Evolutionary conservation across 176 grass and related monocot species (phyloP).

Genomic region (Aegilops speltoides): DNA sequence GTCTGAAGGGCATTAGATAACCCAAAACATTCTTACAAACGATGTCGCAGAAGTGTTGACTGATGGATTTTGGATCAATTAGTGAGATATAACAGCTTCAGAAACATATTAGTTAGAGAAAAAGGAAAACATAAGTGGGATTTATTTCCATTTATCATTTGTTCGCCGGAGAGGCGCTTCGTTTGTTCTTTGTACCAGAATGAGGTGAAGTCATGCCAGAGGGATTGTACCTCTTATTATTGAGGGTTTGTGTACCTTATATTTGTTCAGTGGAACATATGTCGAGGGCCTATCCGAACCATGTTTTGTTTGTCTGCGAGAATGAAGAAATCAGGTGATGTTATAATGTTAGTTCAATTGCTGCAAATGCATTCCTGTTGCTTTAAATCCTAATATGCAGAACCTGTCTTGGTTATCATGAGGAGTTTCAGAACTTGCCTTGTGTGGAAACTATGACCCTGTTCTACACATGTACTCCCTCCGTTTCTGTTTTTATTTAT

Average conservation of each 20-base stretch:
- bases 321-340: neutral
- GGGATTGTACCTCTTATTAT: slow-evolving; percentile 33
- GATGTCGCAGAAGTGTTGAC: slow-evolving; percentile 32
- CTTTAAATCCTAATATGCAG: neutral
- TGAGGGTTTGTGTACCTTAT: slow-evolving; percentile 26
- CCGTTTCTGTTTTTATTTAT: no score
- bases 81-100: slow-evolving; percentile 30
- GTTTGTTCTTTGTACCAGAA: slow-evolving; percentile 23
- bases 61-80: slow-evolving; percentile 41
- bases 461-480: no score
- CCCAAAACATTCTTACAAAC: slow-evolving; percentile 35
- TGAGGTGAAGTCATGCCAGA: slow-evolving; percentile 23
- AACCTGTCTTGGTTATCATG: neutral
- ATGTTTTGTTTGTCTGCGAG: neutral
- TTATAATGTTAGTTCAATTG: neutral
- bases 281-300: neutral
- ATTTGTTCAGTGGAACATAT: slow-evolving; percentile 20
- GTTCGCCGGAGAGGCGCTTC: slow-evolving; percentile 8
- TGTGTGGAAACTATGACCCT: neutral
- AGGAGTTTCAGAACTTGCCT: neutral
- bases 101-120: slow-evolving; percentile 32
- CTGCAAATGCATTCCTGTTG: neutral
- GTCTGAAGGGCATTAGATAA: slow-evolving; percentile 33
- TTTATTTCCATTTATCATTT: slow-evolving; percentile 48
- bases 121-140: slow-evolving; percentile 28